Base-by-base conservation (phyloP, 2,329 filamentous ascomycete species). In the Trichoderma citrinoviride region DNA sequence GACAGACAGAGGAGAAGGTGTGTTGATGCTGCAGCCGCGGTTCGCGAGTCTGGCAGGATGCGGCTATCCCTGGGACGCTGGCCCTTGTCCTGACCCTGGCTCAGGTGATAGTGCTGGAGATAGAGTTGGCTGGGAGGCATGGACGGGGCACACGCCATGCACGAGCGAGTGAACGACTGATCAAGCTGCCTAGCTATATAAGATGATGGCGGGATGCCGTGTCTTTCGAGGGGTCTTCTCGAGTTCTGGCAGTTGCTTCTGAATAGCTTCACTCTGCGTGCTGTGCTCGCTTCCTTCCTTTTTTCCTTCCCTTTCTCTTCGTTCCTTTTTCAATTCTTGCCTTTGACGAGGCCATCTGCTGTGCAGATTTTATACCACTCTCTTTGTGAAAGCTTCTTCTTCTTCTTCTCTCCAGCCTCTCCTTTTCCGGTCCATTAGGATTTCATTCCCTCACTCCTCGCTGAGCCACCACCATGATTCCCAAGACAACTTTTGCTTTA, bases 321-420 rank as follows among this genome's bases (percentile, higher is more conserved):
- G 46, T 3, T 55, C 57, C 44, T 21, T 62, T 65, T 64, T 61
- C 15, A 53, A 67, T 68, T 64, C 44, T 55, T 27, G 65, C 65
- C 66, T 66, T 68, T 68, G 64, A 68, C 52, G 14, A 66, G 65
- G 67, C 27, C 33, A 55, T 67, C 66, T 68, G 66, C 67, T 68
- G 67, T 66, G 64, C 67, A 58, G 67, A 65, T 53, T 68, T 65
- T 47, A 54, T 60, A 55, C 17, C 61, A 52, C 54, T 66, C 53
- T 50, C 65, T 65, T 65, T 50, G 44, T 43, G 23, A 64, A 44
- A 25, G 12, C 25, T 21, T 19, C 27, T 43, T 23, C 33, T 55
- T 54, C 27, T 27, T 50, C 7, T 27, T 33, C 49, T 41, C 52
- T 33, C 33, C 43, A 44, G 25, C 27, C 40, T 65, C 52, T 27